A percentile compares a stretch with the other conserved stretches of the same genome.
phyloP scores from a whole-genome alignment of 768 basidiomycete genomes.

The Ramaria sp. region DNA sequence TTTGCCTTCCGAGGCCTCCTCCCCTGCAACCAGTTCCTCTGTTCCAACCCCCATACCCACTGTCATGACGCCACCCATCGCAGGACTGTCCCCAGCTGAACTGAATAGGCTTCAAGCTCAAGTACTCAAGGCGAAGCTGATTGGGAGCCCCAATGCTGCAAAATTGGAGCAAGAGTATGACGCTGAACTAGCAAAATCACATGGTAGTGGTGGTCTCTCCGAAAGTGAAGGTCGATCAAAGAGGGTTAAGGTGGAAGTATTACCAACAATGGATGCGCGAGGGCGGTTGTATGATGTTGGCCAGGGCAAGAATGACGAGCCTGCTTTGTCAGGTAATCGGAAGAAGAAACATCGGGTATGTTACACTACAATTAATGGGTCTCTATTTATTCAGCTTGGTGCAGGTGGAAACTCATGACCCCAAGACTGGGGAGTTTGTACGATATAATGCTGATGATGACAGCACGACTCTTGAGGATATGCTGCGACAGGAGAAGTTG shows the following conservation, averaged over 20 bases:
- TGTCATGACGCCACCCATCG: constrained; percentile 69
- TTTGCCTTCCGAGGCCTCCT: constrained; percentile 42
- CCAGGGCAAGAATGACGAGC: constrained; percentile 48
- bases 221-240: constrained; percentile 27
- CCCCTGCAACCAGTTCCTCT: constrained; percentile 42
- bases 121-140: constrained; percentile 84
- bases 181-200: constrained; percentile 41
- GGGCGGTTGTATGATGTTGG: constrained; percentile 91
- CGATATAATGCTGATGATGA: constrained; percentile 91
- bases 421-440: constrained; percentile 81
- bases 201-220: constrained; percentile 29
- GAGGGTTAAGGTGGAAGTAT: constrained; percentile 48
- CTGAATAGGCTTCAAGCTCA: constrained; percentile 90
- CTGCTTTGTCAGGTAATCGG: constrained; percentile 53
- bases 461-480: constrained; percentile 72
- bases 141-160: constrained; percentile 67
- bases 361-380: neutral
- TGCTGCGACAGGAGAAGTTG: constrained; percentile 89
- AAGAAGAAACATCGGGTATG: constrained; percentile 65
- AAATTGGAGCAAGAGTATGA: constrained; percentile 83
- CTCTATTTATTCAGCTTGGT: constrained; percentile 6
- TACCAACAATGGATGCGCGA: constrained; percentile 79
- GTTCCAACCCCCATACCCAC: constrained; percentile 81
- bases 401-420: constrained; percentile 82
- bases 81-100: constrained; percentile 61